A percentile compares a stretch with the other conserved stretches of the same genome.
phyloP scores from a whole-genome alignment of 2,329 filamentous ascomycete genomes.

The Pseudogymnoascus sp. region DNA sequence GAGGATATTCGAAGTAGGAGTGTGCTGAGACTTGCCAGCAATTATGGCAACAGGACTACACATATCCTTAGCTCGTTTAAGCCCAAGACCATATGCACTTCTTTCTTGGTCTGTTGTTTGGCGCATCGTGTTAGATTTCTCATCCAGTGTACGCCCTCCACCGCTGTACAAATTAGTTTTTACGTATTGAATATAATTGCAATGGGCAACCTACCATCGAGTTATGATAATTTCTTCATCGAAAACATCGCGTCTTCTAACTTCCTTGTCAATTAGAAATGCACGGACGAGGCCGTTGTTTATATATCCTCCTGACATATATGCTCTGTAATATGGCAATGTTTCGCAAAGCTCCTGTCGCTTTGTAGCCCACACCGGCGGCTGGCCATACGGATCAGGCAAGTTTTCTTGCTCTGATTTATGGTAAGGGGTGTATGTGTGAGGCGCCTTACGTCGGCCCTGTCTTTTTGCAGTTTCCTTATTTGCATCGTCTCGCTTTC shows the following conservation, averaged over 20 bases:
- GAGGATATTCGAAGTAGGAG: constrained; percentile 12
- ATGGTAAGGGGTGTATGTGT: neutral
- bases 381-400: constrained; percentile 20
- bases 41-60: constrained; percentile 48
- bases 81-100: constrained; percentile 30
- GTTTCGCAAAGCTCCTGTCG: constrained; percentile 58
- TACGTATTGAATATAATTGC: neutral
- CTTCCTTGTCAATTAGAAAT: constrained; percentile 52
- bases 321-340: constrained; percentile 53
- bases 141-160: constrained; percentile 44
- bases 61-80: constrained; percentile 40
- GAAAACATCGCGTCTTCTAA: constrained; percentile 49
- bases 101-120: constrained; percentile 40
- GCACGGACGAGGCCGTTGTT: constrained; percentile 43
- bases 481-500: neutral
- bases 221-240: constrained; percentile 56
- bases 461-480: neutral
- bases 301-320: constrained; percentile 53
- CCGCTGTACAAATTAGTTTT: constrained; percentile 36
- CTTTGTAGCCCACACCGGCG: constrained; percentile 49
- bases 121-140: constrained; percentile 36
- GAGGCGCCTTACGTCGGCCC: neutral
- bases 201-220: constrained; percentile 42
- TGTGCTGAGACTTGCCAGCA: constrained; percentile 37
- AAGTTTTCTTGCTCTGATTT: neutral